These are phyloP conservation scores for Aspergillus pseudoviridinutans DNA, from an alignment of 2,329 filamentous ascomycete genomes.

Conservation along the genomic window DNA sequence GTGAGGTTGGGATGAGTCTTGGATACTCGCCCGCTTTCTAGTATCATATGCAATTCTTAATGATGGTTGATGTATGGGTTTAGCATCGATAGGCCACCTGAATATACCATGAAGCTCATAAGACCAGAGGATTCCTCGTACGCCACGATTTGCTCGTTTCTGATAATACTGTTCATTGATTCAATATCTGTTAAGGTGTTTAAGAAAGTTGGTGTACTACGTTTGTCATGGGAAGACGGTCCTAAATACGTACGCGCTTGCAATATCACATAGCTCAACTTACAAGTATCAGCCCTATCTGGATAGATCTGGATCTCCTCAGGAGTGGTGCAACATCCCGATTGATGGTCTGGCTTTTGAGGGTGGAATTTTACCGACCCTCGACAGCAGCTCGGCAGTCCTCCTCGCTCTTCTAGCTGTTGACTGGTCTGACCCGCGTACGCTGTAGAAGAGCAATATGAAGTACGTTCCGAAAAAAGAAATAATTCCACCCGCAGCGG, in stretches of 20 bases:
- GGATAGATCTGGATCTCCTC: not conserved
- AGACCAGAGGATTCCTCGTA: not conserved
- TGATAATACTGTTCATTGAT: not conserved
- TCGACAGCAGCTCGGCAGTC: not conserved
- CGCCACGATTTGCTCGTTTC: not conserved
- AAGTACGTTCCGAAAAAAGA: not conserved
- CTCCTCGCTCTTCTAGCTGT: not conserved
- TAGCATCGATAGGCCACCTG: not conserved
- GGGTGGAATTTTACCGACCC: not conserved
- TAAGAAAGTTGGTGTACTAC: not conserved
- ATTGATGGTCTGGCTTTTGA: not conserved
- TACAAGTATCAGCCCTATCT: not conserved
- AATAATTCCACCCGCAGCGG: not conserved
- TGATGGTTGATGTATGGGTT: not conserved
- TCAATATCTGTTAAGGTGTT: not conserved
- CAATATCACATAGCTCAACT: not conserved
- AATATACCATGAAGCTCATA: not conserved
- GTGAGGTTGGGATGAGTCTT: constrained; percentile 53
- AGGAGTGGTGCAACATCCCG: not conserved
- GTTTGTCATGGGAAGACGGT: not conserved
- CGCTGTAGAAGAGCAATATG: not conserved
- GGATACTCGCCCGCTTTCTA: not conserved
- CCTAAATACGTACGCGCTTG: not conserved
- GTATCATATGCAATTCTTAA: not conserved
- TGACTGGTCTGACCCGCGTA: not conserved